Evolutionary conservation across 306 rosid species (phyloP).

Genomic region (Trichosanthes truncata): DNA sequence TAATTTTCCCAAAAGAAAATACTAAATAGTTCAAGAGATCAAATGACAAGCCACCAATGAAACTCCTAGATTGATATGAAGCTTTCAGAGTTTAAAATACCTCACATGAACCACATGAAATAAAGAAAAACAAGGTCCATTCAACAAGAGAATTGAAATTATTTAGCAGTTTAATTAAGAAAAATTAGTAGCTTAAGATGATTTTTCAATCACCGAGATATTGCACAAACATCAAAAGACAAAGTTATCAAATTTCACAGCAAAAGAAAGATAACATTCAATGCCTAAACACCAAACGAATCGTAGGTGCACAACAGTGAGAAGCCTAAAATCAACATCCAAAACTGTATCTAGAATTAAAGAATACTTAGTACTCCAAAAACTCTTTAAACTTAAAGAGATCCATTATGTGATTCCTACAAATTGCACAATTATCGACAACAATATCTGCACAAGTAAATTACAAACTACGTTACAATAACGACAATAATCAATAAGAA

Average conservation of each 20-base stretch:
- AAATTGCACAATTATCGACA: constrained; percentile 91
- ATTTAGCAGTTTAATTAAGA: neutral
- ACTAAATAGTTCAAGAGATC: neutral
- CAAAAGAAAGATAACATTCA: constrained; percentile 45
- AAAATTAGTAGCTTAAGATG: neutral
- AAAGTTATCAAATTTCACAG: neutral
- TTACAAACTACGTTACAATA: neutral
- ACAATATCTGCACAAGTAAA: constrained; percentile 51
- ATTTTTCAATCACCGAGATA: neutral
- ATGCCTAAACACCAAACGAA: constrained; percentile 38
- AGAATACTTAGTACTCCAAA: neutral
- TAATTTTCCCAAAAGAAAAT: neutral
- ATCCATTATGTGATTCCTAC: constrained; percentile 96
- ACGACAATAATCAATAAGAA: neutral
- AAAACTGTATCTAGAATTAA: neutral
- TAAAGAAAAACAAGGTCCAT: neutral
- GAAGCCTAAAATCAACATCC: neutral
- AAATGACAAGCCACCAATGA: neutral
- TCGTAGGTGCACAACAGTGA: neutral
- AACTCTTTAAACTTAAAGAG: constrained; percentile 39
- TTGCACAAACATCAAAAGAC: neutral
- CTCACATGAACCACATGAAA: neutral
- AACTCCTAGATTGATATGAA: neutral
- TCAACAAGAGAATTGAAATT: neutral
- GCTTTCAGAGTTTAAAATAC: too few relatives aligned